phyloP scores from a whole-genome alignment of 192 early-diverging fungal species.

The Coemansia guatemalensis region DNA sequence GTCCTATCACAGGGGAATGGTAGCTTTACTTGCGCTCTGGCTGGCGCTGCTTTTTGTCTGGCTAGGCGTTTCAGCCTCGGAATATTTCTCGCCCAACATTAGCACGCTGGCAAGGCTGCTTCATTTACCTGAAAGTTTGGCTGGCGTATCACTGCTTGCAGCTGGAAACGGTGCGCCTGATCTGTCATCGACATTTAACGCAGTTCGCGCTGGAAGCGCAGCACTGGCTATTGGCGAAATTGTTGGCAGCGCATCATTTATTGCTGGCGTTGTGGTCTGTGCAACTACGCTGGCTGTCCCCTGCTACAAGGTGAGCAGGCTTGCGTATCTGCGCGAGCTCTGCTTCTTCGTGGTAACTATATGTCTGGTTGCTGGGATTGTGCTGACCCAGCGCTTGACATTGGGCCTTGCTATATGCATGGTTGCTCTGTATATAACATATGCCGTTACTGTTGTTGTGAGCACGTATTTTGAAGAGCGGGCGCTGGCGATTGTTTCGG shows the following conservation, averaged over 20 bases:
- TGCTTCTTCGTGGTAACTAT: conserved; percentile 64
- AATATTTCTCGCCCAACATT: conserved; percentile 89
- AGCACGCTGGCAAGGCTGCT: conserved; percentile 72
- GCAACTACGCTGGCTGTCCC: conserved; percentile 79
- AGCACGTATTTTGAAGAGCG: conserved; percentile 49
- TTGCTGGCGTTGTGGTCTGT: conserved; percentile 81
- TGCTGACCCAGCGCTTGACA: conserved; percentile 30
- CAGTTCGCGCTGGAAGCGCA: conserved; percentile 66
- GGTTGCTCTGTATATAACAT: conserved; percentile 45
- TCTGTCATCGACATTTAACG: conserved; percentile 85
- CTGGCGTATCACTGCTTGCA: conserved; percentile 76
- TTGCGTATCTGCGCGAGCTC: conserved; percentile 79
- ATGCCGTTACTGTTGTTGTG: conserved; percentile 45
- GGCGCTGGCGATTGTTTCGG: conserved; percentile 8
- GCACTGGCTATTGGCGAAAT: conserved; percentile 89
- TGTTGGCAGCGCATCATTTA: conserved; percentile 84
- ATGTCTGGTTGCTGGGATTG: conserved; percentile 31
- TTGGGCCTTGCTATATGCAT: conserved; percentile 35
- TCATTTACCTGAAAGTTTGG: conserved; percentile 80
- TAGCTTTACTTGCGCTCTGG: conserved; percentile 63
- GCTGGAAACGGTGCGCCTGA: conserved; percentile 93
- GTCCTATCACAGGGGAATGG: conserved; percentile 11
- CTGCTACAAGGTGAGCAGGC: conserved; percentile 60
- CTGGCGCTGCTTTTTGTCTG: conserved; percentile 71
- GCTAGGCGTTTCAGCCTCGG: conserved; percentile 76